Percentiles rank a stretch among this genome's conserved stretches.
Evolutionary conservation across 768 basidiomycete species (phyloP).

Genomic region (Tricholoma sp.): DNA sequence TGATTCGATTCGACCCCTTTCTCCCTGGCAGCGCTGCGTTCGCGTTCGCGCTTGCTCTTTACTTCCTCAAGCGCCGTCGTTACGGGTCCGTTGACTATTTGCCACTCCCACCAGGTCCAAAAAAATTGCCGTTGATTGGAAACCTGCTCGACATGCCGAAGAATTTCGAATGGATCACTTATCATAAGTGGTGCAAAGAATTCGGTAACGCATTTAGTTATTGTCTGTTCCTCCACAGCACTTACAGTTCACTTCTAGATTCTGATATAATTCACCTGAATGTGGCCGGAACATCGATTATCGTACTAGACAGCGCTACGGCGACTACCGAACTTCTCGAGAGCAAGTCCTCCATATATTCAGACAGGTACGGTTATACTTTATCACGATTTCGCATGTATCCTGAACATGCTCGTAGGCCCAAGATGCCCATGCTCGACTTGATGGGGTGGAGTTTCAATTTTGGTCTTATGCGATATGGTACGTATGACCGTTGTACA

Average conservation of each 20-base stretch:
- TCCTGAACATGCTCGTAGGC: neutral
- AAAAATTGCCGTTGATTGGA: conserved; percentile 3
- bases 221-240: no score
- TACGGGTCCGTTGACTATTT: neutral
- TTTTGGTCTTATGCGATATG: conserved; percentile 13
- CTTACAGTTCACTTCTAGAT: conserved; percentile 9
- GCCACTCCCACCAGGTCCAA: conserved; percentile 1
- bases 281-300: conserved; percentile 19
- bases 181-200: conserved; percentile 1
- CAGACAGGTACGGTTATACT: neutral
- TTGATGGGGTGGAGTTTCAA: conserved; percentile 19
- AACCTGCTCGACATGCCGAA: conserved; percentile 5
- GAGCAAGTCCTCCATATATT: conserved; percentile 7
- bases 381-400: neutral
- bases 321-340: conserved; percentile 32
- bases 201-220: neutral
- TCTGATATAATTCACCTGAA: conserved; percentile 24
- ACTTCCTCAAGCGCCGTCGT: neutral
- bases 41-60: neutral
- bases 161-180: neutral
- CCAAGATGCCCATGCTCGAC: conserved; percentile 18
- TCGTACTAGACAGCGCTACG: conserved; percentile 29
- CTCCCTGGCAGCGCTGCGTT: neutral
- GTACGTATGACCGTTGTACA: neutral
- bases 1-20: neutral